Evolutionary conservation across 2,329 filamentous ascomycete species (phyloP), one percentile per base, ranked within the genome.

Genomic region (Epichloe bromicola): DNA sequence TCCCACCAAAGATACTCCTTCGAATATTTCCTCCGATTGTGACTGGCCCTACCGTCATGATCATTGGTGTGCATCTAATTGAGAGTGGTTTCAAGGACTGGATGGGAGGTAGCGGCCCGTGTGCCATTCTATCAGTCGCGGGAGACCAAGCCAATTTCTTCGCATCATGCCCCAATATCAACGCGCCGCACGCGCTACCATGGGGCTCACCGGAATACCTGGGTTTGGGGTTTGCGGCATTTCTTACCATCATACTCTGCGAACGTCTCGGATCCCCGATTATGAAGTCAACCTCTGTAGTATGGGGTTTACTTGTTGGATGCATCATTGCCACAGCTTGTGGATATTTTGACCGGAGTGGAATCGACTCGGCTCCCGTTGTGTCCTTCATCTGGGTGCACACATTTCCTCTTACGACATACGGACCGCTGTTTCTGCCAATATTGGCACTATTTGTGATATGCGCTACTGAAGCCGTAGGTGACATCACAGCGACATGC

Each of bases 141-240:
- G 77, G 74, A 3, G 23, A 17, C 7, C 41, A 52, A 19, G 42
- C 52, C 38, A 41, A 33, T 14, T 75, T 79, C 57, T 88, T 79
- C 63, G 73, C 73, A 5, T 66, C 78, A 5, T 93, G 86, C 59
- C 85, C 85, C 2, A 72, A 76, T 57, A 80, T 84, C 55, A 69
- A 70, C 23, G 86, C 86, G 1, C 85, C 86, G 1, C 82, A 83
- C 52, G 75, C 86, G 14, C 72, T 91, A 1, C 82, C 79, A 0
- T 93, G 88, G 88, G 88, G 86, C 3, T 82, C 81, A 38, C 78
- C 86, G 1, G 83, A 93, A 65, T 88, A 85, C 57, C 78, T 93
- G 5, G 87, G 75, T 12, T 76, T 93, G 2, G 87, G 87, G 0
- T 90, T 93, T 69, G 80, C 80, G 43, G 87, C 90, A 37, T 91